Evolutionary conservation across 306 rosid species (phyloP), one percentile per base, ranked within the genome.

Genomic region (Carpinus fangiana): DNA sequence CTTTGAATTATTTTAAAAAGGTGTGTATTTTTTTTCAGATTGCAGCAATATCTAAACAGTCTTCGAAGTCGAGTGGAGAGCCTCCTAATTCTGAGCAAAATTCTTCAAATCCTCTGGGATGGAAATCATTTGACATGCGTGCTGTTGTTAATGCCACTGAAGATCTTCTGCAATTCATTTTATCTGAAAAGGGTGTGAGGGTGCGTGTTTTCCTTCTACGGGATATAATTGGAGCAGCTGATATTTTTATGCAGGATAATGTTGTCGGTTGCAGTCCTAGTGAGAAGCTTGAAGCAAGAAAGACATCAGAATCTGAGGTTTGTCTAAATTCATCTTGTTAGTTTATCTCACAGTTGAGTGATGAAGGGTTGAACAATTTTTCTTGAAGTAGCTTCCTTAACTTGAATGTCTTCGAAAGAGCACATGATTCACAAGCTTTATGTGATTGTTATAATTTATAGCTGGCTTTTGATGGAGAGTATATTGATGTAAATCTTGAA

Each of bases 41-140:
- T 78, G 91, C 90, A 77, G 97, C 98, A 55, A 93, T 95, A 86
- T 95, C 99, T 57, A 96, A 93, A 87, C 98, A 95, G 89, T 89
- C 97, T 81, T 86, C 98, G 54, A 92, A 90, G 76, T 79, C 79
- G 36, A 84, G 80, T 75, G 90, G 47, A 72, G 95, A 88, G 57
- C 9, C 81, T 72, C 76, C 89, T 51, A 68, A 73, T 84, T 71
- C 83, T n/a, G 74, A 72, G 80, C 90, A 86, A 46, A 83, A 79
- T 55, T 26, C 54, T 50, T 83, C 91, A 17, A 84, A 84, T 70
- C 89, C 92, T 61, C 80, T 87, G 18, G 87, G 89, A 75, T 88
- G 94, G 97, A 92, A 91, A 81, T 84, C 83, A 75, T 95, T 95
- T 82, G 93, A 95, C 86, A 93, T 93, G 90, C 90, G 82, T 50